Conservation (phyloP, 768 basidiomycete species). For the Boletus rex-veris region DNA sequence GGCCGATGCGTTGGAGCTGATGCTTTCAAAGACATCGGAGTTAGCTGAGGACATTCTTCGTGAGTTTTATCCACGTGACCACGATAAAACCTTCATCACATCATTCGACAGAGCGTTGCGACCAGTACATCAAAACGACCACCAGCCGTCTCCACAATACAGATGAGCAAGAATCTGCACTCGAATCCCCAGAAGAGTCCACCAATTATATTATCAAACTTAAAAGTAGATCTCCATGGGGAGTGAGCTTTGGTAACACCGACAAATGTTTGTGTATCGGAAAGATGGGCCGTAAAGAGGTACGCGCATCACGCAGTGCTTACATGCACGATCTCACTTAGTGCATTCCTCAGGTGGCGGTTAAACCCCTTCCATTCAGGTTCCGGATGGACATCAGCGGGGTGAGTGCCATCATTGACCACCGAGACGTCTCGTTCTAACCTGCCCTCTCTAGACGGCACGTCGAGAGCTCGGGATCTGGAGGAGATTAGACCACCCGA, state of each 20-base stretch:
- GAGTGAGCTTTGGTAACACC: not conserved
- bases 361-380: not conserved
- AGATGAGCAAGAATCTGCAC: not conserved
- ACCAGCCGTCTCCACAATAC: no score
- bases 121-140: no score
- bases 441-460: not conserved
- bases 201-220: not conserved
- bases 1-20: no score
- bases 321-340: not conserved
- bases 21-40: not conserved
- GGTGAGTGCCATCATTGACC: not conserved
- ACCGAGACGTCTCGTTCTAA: not conserved
- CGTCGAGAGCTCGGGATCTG: conserved; percentile 2
- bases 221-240: not conserved
- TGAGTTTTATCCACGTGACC: not conserved
- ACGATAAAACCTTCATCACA: no score
- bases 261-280: not conserved
- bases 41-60: not conserved
- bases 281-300: not conserved
- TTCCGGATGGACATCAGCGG: not conserved
- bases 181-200: not conserved
- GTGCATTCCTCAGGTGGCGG: not conserved
- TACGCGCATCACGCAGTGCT: not conserved
- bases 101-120: not conserved
- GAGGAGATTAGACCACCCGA: not conserved